Evolutionary conservation across 345 rosid species (phyloP), one percentile per base, ranked within the genome.

Genomic region (Laguncularia racemosa): DNA sequence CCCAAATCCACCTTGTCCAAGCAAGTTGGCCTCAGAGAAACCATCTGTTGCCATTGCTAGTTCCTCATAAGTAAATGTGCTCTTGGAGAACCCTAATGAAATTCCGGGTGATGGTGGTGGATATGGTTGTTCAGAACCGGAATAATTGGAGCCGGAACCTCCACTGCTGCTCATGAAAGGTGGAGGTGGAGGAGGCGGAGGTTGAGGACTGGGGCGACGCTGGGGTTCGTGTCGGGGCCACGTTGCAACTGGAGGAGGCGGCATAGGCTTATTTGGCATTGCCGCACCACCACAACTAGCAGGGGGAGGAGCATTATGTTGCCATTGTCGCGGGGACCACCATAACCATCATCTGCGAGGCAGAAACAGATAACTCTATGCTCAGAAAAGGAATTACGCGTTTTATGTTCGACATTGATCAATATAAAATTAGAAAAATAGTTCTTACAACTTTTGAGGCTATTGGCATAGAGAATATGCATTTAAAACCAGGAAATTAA

Each of bases 301-400:
- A 14, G 78, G 85, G 2, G 70, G 80, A 2, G 79, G 80, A 55
- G 68, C 67, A 73, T 78, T 77, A 33, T 81, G 89, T 50, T 86
- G 91, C 95, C 91, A 75, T 9, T 79, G 62, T 21, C 73, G 85
- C 43, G 78, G 93, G 62, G 84, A 40, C 80, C 82, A 46, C 79
- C 78, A 50, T 82, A 73, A 60, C 71, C 74, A 19, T 66, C 87
- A 74, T 55, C 95, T 87, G 77, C 16, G 23, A 69, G 64, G 50
- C 16, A 69, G 10, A 26, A 53, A 58, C 47, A 16, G 19, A 43
- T 26, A 4, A 57, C 28, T 6, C 20, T 13, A 65, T 15, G 47
- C n/a, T 38, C 14, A 50, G 20, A 50, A 17, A 65, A 14, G 38
- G 20, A 23, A 23, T 3, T 21, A n/a, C 14, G 4, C 5, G 5